phyloP scores from a whole-genome alignment of 108 stramenopile genomes.

The Fistulifera solaris region DNA sequence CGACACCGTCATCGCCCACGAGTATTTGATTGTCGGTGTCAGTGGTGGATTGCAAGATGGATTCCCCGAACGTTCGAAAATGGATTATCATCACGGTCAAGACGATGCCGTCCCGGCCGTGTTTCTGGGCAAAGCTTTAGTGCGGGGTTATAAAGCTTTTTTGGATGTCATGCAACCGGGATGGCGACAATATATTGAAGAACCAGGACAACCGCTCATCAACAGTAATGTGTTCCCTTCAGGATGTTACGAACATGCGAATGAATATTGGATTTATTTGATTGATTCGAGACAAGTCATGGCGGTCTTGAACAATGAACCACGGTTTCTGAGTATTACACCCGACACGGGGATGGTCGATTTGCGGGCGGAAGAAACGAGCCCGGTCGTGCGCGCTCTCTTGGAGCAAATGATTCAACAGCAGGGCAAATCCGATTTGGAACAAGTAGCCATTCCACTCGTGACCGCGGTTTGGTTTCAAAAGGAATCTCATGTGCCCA shows the following conservation, averaged over 20 bases:
- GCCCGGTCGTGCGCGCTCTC: conserved; percentile 16
- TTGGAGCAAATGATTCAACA: conserved; percentile 13
- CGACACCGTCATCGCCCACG: background rate
- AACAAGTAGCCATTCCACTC: conserved; percentile 30
- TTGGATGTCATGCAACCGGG: conserved; percentile 45
- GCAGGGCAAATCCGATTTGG: conserved; percentile 26
- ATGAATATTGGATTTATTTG: conserved; percentile 44
- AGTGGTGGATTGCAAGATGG: conserved; percentile 35
- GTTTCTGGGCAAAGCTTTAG: conserved; percentile 38
- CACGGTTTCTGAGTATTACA: conserved; percentile 42
- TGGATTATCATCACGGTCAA: conserved; percentile 21
- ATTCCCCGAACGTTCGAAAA: conserved; percentile 18
- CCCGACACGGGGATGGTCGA: conserved; percentile 48
- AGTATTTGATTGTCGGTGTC: conserved; percentile 29
- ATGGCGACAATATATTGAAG: conserved; percentile 38
- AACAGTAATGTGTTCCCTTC: conserved; percentile 36
- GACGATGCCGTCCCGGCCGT: conserved; percentile 32
- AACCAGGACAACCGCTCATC: conserved; percentile 32
- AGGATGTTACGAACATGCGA: conserved; percentile 54
- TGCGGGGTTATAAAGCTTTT: conserved; percentile 42
- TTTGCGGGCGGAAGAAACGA: conserved; percentile 21
- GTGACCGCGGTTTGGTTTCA: conserved; percentile 44
- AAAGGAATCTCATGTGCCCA: conserved; percentile 17
- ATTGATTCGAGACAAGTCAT: conserved; percentile 39
- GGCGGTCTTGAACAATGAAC: conserved; percentile 28